Evolutionary conservation across 202 grass and related monocot genomes (phyloP).

Genomic region (Bolboschoenoplectus hybrid): DNA sequence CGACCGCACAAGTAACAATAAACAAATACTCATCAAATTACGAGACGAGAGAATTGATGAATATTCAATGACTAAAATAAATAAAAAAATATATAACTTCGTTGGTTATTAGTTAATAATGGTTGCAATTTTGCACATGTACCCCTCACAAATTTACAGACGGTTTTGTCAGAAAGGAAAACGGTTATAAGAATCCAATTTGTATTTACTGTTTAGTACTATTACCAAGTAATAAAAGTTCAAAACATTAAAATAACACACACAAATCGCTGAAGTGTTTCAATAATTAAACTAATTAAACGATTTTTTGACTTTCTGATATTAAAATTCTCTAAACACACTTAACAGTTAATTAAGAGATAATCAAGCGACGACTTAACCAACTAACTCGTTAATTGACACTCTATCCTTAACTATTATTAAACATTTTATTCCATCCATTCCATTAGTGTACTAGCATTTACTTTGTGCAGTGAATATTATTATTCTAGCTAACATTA

Average conservation of each 20-base stretch:
- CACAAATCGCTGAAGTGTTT: background rate
- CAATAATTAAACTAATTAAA: background rate
- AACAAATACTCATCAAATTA: conserved; percentile 39
- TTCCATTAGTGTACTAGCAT: background rate
- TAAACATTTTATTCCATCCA: background rate
- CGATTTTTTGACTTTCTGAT: too few relatives aligned
- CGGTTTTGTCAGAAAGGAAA: background rate
- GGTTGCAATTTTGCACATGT: conserved; percentile 2
- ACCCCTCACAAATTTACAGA: conserved; percentile 5
- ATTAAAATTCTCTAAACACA: background rate
- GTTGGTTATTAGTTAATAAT: background rate
- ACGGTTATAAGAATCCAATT: background rate
- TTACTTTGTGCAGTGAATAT: background rate
- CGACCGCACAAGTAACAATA: conserved; percentile 29
- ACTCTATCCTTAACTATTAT: background rate
- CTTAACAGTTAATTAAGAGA: background rate
- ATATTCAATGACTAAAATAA: conserved; percentile 36
- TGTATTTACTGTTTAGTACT: background rate
- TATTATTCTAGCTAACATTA: too few relatives aligned
- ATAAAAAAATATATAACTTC: background rate
- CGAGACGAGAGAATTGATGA: conserved; percentile 29
- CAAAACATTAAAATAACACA: background rate
- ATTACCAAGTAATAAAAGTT: background rate
- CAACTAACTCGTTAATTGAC: background rate
- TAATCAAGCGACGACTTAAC: background rate